phyloP scores from a whole-genome alignment of 805 yeast genomes.

The Metschnikowia aberdeeniae region DNA sequence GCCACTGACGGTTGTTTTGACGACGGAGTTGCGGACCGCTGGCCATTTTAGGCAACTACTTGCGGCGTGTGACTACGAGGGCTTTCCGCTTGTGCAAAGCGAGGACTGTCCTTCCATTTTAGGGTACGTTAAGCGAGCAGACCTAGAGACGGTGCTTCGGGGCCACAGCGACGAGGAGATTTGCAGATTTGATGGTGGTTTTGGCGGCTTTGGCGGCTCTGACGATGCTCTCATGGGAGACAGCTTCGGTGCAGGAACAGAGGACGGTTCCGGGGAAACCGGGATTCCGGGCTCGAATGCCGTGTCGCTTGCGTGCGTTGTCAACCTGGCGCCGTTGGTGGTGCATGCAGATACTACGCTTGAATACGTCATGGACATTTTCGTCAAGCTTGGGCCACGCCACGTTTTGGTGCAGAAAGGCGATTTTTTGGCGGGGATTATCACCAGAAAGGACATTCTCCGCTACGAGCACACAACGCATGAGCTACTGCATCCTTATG shows the following conservation, averaged over 20 bases:
- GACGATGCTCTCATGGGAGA: constrained; percentile 1
- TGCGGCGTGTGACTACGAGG: constrained; percentile 34
- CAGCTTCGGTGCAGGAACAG: too few relatives aligned
- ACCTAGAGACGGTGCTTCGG: constrained; percentile 19
- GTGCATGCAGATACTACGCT: constrained; percentile 52
- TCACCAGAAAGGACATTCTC: constrained; percentile 81
- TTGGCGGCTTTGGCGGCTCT: background rate
- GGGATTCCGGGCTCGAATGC: constrained; percentile 23
- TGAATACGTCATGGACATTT: constrained; percentile 61
- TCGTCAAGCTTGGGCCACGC: constrained; percentile 76
- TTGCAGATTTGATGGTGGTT: constrained; percentile 17
- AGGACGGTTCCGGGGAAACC: too few relatives aligned
- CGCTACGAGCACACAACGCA: constrained; percentile 50
- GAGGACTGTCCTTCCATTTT: constrained; percentile 34
- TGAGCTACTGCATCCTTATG: constrained; percentile 17
- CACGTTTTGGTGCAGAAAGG: constrained; percentile 60
- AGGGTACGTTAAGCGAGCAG: constrained; percentile 46
- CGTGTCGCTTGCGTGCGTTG: constrained; percentile 6
- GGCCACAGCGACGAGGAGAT: constrained; percentile 7
- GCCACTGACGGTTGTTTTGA: constrained; percentile 32
- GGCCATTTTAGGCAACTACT: constrained; percentile 31
- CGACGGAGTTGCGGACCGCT: constrained; percentile 26
- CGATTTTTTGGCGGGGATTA: constrained; percentile 65
- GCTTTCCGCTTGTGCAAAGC: constrained; percentile 53
- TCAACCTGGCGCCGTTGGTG: constrained; percentile 59